These are phyloP conservation scores for Colletotrichum sp. DNA, from an alignment of 2,329 filamentous ascomycete species.

Conservation along the genomic window DNA sequence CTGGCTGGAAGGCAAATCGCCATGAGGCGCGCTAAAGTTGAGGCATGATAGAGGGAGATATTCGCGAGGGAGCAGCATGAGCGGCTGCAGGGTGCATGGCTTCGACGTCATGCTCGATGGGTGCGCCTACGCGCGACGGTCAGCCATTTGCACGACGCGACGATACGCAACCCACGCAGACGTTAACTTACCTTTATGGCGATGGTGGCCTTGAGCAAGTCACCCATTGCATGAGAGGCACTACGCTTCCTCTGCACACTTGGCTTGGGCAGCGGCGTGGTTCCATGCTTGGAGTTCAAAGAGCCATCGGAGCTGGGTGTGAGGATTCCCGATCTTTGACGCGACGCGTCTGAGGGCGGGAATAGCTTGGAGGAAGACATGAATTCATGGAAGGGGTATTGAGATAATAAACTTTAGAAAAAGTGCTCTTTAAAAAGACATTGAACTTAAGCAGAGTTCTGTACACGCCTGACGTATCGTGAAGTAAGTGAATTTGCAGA, in stretches of 20 bases:
- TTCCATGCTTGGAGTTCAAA: slow-evolving; percentile 37
- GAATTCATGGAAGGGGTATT: slow-evolving; percentile 10
- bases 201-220: slow-evolving; percentile 56
- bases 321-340: slow-evolving; percentile 45
- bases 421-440: not conserved
- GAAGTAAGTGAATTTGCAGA: not conserved
- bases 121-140: slow-evolving; percentile 50
- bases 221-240: slow-evolving; percentile 47
- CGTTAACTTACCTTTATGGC: slow-evolving; percentile 51
- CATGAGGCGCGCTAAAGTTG: slow-evolving; percentile 56
- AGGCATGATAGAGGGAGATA: slow-evolving; percentile 65
- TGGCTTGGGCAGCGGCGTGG: slow-evolving; percentile 26
- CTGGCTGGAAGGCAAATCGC: slow-evolving; percentile 55
- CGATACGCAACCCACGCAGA: not conserved
- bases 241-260: slow-evolving; percentile 39
- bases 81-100: slow-evolving; percentile 60
- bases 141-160: slow-evolving; percentile 11
- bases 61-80: slow-evolving; percentile 67
- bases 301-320: slow-evolving; percentile 44
- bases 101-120: slow-evolving; percentile 56
- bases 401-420: not conserved
- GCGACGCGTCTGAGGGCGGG: slow-evolving; percentile 51
- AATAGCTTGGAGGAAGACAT: slow-evolving; percentile 18
- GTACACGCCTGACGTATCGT: not conserved
- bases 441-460: not conserved